These are phyloP conservation scores for Wickerhamomyces alni DNA, from an alignment of 805 yeast species.

Conservation along the genomic window DNA sequence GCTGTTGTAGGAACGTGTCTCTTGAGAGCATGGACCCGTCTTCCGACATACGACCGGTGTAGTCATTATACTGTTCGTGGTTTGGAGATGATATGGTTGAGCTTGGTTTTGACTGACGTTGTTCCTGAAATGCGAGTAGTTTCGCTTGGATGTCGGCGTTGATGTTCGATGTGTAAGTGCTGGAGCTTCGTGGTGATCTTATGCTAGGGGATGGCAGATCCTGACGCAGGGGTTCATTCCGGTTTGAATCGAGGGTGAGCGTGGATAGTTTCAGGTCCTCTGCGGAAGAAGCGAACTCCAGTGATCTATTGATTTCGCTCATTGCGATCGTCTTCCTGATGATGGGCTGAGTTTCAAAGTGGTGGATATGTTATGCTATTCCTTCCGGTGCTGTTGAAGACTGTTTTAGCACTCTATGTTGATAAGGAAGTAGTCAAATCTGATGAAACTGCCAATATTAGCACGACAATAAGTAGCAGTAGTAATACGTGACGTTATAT, in stretches of 20 bases:
- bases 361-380: no score
- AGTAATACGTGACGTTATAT: no score
- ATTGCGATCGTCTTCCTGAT: no score
- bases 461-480: no score
- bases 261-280: not conserved
- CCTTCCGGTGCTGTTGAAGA: no score
- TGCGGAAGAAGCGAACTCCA: not conserved
- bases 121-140: constrained; percentile 80
- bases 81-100: constrained; percentile 9
- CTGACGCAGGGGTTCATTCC: not conserved
- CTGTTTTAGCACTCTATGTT: no score
- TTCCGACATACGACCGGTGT: constrained; percentile 6
- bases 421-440: no score
- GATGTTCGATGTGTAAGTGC: constrained; percentile 32
- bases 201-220: constrained; percentile 1
- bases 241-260: not conserved
- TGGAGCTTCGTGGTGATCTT: constrained; percentile 21
- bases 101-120: constrained; percentile 46
- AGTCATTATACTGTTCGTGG: constrained; percentile 15
- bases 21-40: not conserved
- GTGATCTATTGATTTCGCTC: no score
- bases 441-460: no score
- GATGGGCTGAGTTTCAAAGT: no score
- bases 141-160: constrained; percentile 83
- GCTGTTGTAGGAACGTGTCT: not conserved